Evolutionary conservation across 306 rosid genomes (phyloP).

Genomic region (Fragaria iinumae): DNA sequence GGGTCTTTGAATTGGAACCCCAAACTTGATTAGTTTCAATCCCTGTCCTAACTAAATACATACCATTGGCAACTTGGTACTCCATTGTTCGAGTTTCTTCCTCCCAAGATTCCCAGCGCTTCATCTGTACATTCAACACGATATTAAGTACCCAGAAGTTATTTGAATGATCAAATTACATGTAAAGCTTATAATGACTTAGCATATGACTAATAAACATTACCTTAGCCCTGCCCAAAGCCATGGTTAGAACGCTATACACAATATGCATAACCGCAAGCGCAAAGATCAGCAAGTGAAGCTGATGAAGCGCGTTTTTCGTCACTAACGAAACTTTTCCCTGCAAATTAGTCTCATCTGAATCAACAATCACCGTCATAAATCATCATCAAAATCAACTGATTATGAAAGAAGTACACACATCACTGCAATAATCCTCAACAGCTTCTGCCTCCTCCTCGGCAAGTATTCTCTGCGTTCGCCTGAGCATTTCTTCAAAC

Average conservation of each 20-base stretch:
- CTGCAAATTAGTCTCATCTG: slow-evolving; percentile 23
- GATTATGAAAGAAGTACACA: not conserved
- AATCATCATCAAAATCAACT: not conserved
- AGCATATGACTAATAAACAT: not conserved
- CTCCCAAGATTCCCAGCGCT: slow-evolving; percentile 45
- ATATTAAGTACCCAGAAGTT: not conserved
- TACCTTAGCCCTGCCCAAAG: slow-evolving; percentile 47
- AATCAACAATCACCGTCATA: not conserved
- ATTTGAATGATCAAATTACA: not conserved
- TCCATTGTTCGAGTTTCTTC: slow-evolving; percentile 43
- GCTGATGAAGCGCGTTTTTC: slow-evolving; percentile 36
- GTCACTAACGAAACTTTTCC: slow-evolving; percentile 36
- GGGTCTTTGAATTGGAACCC: not conserved
- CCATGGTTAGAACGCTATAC: slow-evolving; percentile 35
- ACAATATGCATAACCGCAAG: slow-evolving; percentile 40
- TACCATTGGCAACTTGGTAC: slow-evolving; percentile 45
- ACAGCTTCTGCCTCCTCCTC: slow-evolving; percentile 13
- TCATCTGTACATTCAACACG: slow-evolving; percentile 22
- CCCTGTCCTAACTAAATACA: not conserved
- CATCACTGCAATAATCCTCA: slow-evolving; percentile 27
- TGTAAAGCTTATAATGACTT: not conserved
- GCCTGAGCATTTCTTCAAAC: slow-evolving; percentile 10
- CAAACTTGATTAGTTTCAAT: not conserved
- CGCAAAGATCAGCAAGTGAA: slow-evolving; percentile 39
- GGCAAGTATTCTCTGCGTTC: slow-evolving; percentile 11